These are phyloP conservation scores for Flaveria linearis DNA, from an alignment of 129 eudicot species.

Conservation along the genomic window DNA sequence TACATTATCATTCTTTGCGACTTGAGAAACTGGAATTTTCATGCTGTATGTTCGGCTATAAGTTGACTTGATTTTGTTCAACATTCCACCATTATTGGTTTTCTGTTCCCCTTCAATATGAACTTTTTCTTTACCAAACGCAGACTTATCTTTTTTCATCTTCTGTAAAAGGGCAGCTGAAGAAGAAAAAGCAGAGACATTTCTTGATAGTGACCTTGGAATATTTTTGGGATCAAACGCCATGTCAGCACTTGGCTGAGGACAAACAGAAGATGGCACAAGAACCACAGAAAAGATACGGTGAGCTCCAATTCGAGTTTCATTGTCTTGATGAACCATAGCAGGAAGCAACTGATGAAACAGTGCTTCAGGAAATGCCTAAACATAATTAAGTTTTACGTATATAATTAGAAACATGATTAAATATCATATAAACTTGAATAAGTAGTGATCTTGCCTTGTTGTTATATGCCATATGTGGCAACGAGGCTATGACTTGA, in stretches of 20 bases:
- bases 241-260: constrained; percentile 37
- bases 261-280: constrained; percentile 78
- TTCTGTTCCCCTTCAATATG: constrained; percentile 25
- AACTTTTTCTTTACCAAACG: constrained; percentile 35
- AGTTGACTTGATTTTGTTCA: constrained; percentile 51
- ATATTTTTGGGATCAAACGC: constrained; percentile 33
- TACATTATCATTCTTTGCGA: constrained; percentile 20
- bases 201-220: constrained; percentile 62
- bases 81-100: constrained; percentile 43
- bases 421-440: neutral
- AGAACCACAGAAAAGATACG: constrained; percentile 77
- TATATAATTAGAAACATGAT: neutral
- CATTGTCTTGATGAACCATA: constrained; percentile 64
- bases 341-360: constrained; percentile 73
- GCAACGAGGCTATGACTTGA: constrained; percentile 68
- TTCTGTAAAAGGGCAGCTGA: constrained; percentile 71
- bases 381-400: neutral
- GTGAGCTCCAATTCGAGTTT: constrained; percentile 71
- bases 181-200: constrained; percentile 67
- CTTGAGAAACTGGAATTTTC: constrained; percentile 37
- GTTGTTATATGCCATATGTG: constrained; percentile 59
- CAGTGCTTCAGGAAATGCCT: constrained; percentile 82
- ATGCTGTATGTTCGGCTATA: constrained; percentile 52
- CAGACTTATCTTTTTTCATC: constrained; percentile 44
- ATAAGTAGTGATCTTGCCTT: constrained; percentile 49